Evolutionary conservation across 1,139 yeast species (phyloP), one percentile per base, ranked within the genome.

Genomic region (Candida sp.): DNA sequence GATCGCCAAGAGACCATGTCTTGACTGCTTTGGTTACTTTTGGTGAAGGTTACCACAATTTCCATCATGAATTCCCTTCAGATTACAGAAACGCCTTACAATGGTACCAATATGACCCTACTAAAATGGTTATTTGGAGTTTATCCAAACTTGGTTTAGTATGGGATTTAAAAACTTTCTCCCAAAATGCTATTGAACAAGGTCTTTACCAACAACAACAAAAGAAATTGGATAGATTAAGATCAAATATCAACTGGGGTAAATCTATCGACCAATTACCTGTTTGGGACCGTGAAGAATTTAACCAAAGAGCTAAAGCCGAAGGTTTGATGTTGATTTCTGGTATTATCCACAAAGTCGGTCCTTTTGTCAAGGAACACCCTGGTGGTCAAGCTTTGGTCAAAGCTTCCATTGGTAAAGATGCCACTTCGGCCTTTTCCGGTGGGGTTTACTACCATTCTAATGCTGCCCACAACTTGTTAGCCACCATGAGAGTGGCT

Each of bases 61-160:
- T 93, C 84, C 99, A 93, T 72, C 99, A 93, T 73, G 98, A 95
- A 75, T 93, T 91, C 81, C 99, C 99, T 55, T 82, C 95, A 39
- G 99, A 93, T 74, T 93, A 93, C 81, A 83, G 99, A 77, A 93
- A 93, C 63, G 99, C 99, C 40, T 80, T 93, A 64, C 87, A 83
- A 69, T 95, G 99, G 99, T 93, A 87, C 77, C 99, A 95, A 79
- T 93, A 86, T 68, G 99, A 93, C 67, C 99, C 99, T 54, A 93
- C 98, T 54, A 93, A 93, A 79, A 62, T 85, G 48, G 63, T 81
- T 49, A 91, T 93, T 63, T 89, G 81, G 75, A 40, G 67, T 36
- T 69, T 81, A 59, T 86, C 91, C 46, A 80, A 84, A 65, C 55
- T 91, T 37, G 99, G 99, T 29, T 72, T 93, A 46, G 91, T 98